These are phyloP conservation scores for Elsinoe ampelina DNA, from an alignment of 2,329 filamentous ascomycete genomes.

Conservation along the genomic window DNA sequence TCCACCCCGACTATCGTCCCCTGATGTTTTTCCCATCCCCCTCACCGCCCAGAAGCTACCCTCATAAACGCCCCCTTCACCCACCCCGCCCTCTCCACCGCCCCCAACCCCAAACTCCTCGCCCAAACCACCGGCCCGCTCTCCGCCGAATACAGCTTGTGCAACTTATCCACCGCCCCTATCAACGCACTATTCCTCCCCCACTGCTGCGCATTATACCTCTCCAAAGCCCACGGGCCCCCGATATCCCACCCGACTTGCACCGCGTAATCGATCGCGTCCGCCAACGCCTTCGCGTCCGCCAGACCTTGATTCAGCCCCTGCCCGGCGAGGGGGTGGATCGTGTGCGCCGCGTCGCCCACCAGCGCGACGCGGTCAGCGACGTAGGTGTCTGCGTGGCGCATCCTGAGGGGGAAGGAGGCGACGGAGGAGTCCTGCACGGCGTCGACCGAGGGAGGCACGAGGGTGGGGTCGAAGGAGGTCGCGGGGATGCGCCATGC, in stretches of 20 bases:
- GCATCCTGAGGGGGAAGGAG: slow-evolving; percentile 81
- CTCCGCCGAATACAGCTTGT: slow-evolving; percentile 80
- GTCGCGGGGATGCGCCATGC: slow-evolving; percentile 75
- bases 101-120: slow-evolving; percentile 64
- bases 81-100: slow-evolving; percentile 64
- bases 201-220: slow-evolving; percentile 74
- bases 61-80: slow-evolving; percentile 84
- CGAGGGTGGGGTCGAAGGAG: slow-evolving; percentile 25
- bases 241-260: slow-evolving; percentile 82
- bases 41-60: slow-evolving; percentile 38
- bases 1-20: neutral
- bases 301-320: slow-evolving; percentile 89
- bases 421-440: slow-evolving; percentile 75
- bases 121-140: slow-evolving; percentile 71
- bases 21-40: neutral
- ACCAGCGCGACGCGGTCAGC: slow-evolving; percentile 84
- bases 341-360: slow-evolving; percentile 88
- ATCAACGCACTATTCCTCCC: slow-evolving; percentile 68
- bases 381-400: slow-evolving; percentile 89
- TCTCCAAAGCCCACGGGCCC: slow-evolving; percentile 64
- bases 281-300: slow-evolving; percentile 71
- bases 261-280: slow-evolving; percentile 66
- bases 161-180: slow-evolving; percentile 78
- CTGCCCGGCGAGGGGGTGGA: slow-evolving; percentile 90
- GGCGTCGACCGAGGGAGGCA: slow-evolving; percentile 58